phyloP scores from a whole-genome alignment of 1,284 basidiomycete genomes.

The Exobasidium rhododendri region DNA sequence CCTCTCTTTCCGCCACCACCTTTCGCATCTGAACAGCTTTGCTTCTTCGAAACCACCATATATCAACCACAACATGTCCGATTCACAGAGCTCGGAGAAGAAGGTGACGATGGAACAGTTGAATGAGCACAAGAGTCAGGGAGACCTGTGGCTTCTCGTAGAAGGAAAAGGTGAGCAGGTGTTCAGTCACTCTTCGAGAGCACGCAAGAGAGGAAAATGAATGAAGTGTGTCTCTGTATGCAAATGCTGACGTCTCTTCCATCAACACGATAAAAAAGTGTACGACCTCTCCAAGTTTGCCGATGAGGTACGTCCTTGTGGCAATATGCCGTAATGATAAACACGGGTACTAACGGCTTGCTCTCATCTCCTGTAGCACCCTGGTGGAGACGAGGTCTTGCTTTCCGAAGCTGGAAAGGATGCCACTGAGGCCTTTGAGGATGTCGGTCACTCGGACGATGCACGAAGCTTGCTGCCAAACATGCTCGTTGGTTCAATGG shows the following conservation, averaged over 20 bases:
- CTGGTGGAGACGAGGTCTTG: constrained; percentile 50
- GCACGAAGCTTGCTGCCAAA: constrained; percentile 79
- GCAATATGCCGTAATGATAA: neutral
- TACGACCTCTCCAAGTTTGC: constrained; percentile 92
- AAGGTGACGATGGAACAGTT: constrained; percentile 51
- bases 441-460: constrained; percentile 98
- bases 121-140: constrained; percentile 43
- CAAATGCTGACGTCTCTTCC: constrained; percentile 1
- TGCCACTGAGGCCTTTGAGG: constrained; percentile 97
- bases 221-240: neutral
- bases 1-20: too few relatives aligned
- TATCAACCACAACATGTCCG: neutral
- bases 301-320: constrained; percentile 63
- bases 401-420: constrained; percentile 78
- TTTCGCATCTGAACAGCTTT: too few relatives aligned
- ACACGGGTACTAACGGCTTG: neutral
- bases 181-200: neutral
- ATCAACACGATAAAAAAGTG: constrained; percentile 61
- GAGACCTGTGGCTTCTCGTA: constrained; percentile 53
- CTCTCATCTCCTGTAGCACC: constrained; percentile 38
- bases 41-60: too few relatives aligned
- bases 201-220: neutral
- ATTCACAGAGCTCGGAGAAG: constrained; percentile 18
- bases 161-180: constrained; percentile 44
- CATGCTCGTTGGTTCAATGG: constrained; percentile 61